Percentiles rank a stretch among this genome's conserved stretches.
Evolutionary conservation across 495 filamentous ascomycete genomes (phyloP).

Genomic region (Aspergillus cristatus): DNA sequence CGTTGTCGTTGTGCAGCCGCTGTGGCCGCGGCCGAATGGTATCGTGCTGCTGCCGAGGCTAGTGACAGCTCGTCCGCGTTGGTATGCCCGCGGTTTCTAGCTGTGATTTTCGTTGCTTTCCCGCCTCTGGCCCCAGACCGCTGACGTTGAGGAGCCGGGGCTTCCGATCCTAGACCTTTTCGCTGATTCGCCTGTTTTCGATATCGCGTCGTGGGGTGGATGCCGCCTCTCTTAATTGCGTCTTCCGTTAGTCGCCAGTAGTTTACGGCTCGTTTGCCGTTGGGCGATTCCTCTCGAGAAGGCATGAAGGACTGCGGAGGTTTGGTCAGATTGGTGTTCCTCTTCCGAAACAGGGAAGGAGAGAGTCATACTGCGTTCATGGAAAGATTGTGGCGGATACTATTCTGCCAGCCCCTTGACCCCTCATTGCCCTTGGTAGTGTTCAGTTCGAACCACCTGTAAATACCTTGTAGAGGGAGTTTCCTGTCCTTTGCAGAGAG

Average conservation of each 20-base stretch:
- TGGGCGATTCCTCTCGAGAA: conserved; percentile 33
- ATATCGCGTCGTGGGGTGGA: conserved; percentile 70
- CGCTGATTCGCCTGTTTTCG: conserved; percentile 45
- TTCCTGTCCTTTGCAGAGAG: conserved; percentile 50
- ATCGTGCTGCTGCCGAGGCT: conserved; percentile 2
- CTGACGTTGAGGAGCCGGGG: conserved; percentile 40
- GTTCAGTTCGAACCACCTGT: conserved; percentile 78
- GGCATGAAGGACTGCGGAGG: conserved; percentile 54
- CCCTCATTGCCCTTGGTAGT: conserved; percentile 62
- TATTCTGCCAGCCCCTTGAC: conserved; percentile 88
- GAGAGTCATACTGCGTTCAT: conserved; percentile 77
- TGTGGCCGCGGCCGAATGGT: too few species aligned
- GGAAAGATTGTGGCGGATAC: conserved; percentile 90
- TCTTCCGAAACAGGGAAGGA: neutral
- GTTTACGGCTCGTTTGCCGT: conserved; percentile 50
- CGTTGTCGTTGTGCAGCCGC: too few species aligned
- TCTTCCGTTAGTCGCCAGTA: conserved; percentile 60
- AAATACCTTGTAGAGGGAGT: conserved; percentile 79
- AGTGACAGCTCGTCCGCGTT: conserved; percentile 13
- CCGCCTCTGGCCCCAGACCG: conserved; percentile 49
- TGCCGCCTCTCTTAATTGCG: conserved; percentile 49
- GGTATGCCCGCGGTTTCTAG: conserved; percentile 11
- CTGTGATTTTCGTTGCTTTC: conserved; percentile 34
- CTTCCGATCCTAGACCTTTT: conserved; percentile 31
- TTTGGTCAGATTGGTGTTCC: too few species aligned